phyloP scores from a whole-genome alignment of 2,329 filamentous ascomycete genomes.

The Alternaria ethzedia region DNA sequence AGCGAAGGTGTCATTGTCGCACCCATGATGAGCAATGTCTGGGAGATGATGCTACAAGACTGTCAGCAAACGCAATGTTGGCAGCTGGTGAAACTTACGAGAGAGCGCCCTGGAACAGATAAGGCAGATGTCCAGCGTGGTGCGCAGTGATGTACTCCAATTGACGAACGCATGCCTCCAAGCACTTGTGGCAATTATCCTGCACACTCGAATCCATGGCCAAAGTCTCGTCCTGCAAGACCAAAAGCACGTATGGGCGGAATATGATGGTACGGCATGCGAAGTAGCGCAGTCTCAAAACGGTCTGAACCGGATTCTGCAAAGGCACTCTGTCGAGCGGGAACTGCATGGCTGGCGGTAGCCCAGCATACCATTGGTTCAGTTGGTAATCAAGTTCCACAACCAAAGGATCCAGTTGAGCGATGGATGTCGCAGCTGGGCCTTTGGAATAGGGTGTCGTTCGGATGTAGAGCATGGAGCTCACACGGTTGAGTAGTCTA shows the following conservation, averaged over 20 bases:
- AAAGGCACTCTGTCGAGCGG: slow-evolving; percentile 72
- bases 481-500: slow-evolving; percentile 77
- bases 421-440: slow-evolving; percentile 66
- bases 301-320: slow-evolving; percentile 77
- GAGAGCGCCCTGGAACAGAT: slow-evolving; percentile 83
- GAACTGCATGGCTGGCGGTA: slow-evolving; percentile 78
- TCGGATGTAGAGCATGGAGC: slow-evolving; percentile 79
- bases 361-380: slow-evolving; percentile 82
- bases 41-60: slow-evolving; percentile 73
- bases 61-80: slow-evolving; percentile 12
- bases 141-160: slow-evolving; percentile 79
- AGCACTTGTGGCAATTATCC: slow-evolving; percentile 79
- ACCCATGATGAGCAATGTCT: slow-evolving; percentile 82
- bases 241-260: slow-evolving; percentile 80
- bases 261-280: slow-evolving; percentile 88
- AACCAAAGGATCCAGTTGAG: slow-evolving; percentile 77
- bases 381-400: slow-evolving; percentile 82
- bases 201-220: slow-evolving; percentile 74
- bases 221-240: slow-evolving; percentile 77
- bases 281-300: slow-evolving; percentile 79
- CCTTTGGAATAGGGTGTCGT: slow-evolving; percentile 52
- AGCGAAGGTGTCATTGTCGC: slow-evolving; percentile 80
- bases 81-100: slow-evolving; percentile 41
- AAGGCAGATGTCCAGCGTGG: slow-evolving; percentile 83
- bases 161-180: slow-evolving; percentile 80